phyloP scores from a whole-genome alignment of 2,329 filamentous ascomycete genomes.

The Alternaria tenuissima region DNA sequence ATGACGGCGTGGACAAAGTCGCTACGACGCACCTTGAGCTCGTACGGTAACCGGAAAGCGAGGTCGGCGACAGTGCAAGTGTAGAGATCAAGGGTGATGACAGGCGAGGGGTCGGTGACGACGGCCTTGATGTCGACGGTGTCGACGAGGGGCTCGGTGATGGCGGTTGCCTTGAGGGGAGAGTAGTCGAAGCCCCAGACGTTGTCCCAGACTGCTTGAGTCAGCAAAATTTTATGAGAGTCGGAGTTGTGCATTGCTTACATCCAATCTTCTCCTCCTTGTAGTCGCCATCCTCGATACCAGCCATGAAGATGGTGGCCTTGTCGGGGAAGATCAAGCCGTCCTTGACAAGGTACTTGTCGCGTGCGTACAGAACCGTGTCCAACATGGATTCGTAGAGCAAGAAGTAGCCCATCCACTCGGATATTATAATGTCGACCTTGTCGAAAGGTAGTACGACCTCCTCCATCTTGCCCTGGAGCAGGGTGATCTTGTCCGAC shows the following conservation, averaged over 20 bases:
- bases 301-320: constrained; percentile 95
- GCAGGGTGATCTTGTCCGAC: constrained; percentile 92
- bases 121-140: constrained; percentile 97
- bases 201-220: constrained; percentile 88
- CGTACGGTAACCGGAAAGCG: constrained; percentile 81
- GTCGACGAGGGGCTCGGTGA: constrained; percentile 95
- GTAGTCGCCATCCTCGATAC: constrained; percentile 98
- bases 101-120: constrained; percentile 85
- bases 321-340: constrained; percentile 99
- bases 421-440: constrained; percentile 99
- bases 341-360: constrained; percentile 85
- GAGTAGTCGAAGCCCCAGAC: constrained; percentile 98
- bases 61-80: constrained; percentile 85
- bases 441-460: constrained; percentile 90
- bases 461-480: constrained; percentile 99
- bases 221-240: background rate
- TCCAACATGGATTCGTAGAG: constrained; percentile 99
- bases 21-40: constrained; percentile 78
- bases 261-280: constrained; percentile 99
- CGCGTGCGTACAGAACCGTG: constrained; percentile 94
- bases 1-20: constrained; percentile 97
- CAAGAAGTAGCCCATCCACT: constrained; percentile 99
- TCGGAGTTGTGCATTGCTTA: constrained; percentile 50
- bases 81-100: constrained; percentile 92
- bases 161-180: constrained; percentile 89